phyloP scores from a whole-genome alignment of 2,329 filamentous ascomycete species.

The Phyllosticta citrichinensis region DNA sequence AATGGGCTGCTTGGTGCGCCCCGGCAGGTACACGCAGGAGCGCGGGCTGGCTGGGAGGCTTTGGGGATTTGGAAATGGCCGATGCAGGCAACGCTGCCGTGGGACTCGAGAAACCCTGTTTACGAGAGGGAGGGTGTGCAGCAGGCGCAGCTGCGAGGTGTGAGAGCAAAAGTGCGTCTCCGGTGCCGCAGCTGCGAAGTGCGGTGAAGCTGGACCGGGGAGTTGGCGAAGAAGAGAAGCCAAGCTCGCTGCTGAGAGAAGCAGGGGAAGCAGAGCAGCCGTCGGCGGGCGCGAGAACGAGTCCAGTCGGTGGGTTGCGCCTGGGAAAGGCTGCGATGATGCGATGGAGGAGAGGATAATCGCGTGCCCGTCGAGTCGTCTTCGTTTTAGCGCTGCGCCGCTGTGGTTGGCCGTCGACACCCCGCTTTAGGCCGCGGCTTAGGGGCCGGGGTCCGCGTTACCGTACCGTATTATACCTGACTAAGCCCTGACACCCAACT shows the following conservation, averaged over 20 bases:
- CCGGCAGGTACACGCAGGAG: slow-evolving; percentile 10
- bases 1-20: neutral
- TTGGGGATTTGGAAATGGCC: slow-evolving; percentile 7
- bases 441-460: too few relatives aligned
- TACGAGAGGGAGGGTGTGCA: slow-evolving; percentile 5
- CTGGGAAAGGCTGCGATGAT: too few relatives aligned
- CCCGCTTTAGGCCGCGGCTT: too few relatives aligned
- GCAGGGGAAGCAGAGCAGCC: neutral
- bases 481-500: too few relatives aligned
- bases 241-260: neutral
- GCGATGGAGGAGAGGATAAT: too few relatives aligned
- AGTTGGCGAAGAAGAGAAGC: neutral
- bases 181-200: slow-evolving; percentile 7
- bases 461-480: too few relatives aligned
- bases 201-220: slow-evolving; percentile 4
- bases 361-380: too few relatives aligned
- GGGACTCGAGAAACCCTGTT: slow-evolving; percentile 9
- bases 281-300: too few relatives aligned
- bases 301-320: too few relatives aligned
- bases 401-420: too few relatives aligned
- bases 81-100: slow-evolving; percentile 9
- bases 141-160: slow-evolving; percentile 5
- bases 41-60: slow-evolving; percentile 5
- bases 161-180: neutral
- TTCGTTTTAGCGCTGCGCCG: too few relatives aligned